Base-by-base conservation (phyloP, 179 eudicot genomes). In the Silene noctiflora region DNA sequence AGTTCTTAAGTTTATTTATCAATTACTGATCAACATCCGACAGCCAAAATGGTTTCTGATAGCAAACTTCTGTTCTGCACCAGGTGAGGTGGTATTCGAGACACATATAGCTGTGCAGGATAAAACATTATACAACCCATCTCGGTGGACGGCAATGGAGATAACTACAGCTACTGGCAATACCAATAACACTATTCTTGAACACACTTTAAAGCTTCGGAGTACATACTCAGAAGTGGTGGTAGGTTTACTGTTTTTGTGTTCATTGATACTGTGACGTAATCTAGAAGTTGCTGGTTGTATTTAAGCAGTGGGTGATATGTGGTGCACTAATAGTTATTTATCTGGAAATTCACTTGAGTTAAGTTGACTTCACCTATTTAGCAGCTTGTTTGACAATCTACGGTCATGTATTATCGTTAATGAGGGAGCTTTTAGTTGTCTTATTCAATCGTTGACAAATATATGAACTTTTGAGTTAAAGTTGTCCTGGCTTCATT, bases 171-270 rank as follows among this genome's bases (percentile, higher is more conserved):
- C 97, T 44, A 86, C 93, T 6, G 99, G 99, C 24, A 77, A 81
- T 71, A 78, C 84, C 73, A 86, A 87, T 55, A 81, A 87, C 80
- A 86, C 78, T 48, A 46, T 78, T 66, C 77, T 88, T 82, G 89
- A 91, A 78, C 96, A 93, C 76, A 78, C 86, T 48, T 77, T 95
- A 76, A 89, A 91, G 86, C 88, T 95, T 76, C 85, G 67, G 73
- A 93, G 99, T 81, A 84, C 91, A 48, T 95, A 95, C 82, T 13
- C 93, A 66, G 97, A 95, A 91, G 91, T 88, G 81, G 91, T 87
- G 98, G 98, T 94, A 75, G 77, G 74, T 74, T 62, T 35, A 68
- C 75, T 79, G 51, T 12, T 48, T 74, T 78, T 10, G 31, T 39
- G 35, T 68, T 70, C 39, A 39, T 0, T 55, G 63, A 27, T 24